These are phyloP conservation scores for sweet orange (Citrus sinensis) DNA, from an alignment of 345 rosid species.

Conservation along the genomic window DNA sequence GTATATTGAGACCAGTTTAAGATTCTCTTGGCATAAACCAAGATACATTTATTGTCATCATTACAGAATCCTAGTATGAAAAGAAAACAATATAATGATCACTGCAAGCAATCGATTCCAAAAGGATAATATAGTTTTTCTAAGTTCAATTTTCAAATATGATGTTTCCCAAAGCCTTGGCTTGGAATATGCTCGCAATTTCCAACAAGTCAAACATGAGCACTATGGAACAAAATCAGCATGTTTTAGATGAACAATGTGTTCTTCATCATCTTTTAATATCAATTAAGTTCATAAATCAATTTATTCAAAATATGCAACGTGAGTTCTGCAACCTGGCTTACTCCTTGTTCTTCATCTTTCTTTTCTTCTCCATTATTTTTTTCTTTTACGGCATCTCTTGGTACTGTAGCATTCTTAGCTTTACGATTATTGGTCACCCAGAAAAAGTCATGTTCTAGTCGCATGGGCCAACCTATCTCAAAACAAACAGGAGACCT, in stretches of 20 bases:
- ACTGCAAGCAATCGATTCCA: neutral
- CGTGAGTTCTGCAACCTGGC: constrained; percentile 18
- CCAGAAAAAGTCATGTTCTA: constrained; percentile 65
- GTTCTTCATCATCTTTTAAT: constrained; percentile 6
- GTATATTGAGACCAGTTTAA: neutral
- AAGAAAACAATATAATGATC: neutral
- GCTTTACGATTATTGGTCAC: constrained; percentile 25
- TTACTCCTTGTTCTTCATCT: constrained; percentile 70
- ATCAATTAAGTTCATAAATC: constrained; percentile 19
- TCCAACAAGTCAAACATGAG: constrained; percentile 33
- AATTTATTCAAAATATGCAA: constrained; percentile 10
- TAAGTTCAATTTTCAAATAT: constrained; percentile 1
- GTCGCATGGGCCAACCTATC: constrained; percentile 90
- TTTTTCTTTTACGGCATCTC: constrained; percentile 21
- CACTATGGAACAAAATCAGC: constrained; percentile 20
- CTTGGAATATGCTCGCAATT: constrained; percentile 21
- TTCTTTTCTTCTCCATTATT: constrained; percentile 37
- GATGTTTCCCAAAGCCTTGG: constrained; percentile 25
- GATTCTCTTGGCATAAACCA: neutral
- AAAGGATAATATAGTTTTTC: neutral
- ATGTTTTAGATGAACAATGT: constrained; percentile 19
- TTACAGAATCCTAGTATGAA: neutral
- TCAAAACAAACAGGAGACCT: constrained; percentile 90
- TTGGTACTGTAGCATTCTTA: constrained; percentile 19
- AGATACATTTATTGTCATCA: neutral